Evolutionary conservation across 345 rosid species (phyloP).

Genomic region (Bruguiera sexangula): DNA sequence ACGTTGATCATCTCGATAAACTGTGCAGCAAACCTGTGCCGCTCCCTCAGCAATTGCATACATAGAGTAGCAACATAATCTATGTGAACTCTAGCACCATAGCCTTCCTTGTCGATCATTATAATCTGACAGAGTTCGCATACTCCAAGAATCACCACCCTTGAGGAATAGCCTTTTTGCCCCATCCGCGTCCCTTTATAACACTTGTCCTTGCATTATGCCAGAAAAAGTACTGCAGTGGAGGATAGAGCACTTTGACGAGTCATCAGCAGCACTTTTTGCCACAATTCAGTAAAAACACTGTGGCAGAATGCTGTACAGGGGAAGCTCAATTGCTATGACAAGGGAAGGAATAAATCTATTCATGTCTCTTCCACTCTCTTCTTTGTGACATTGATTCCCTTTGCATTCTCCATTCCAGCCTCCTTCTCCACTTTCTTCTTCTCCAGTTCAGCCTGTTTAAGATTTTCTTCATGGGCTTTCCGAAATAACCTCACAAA

Average conservation of each 20-base stretch:
- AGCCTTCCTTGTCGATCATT: neutral
- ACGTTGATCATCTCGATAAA: conserved; percentile 9
- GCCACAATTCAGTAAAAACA: conserved; percentile 12
- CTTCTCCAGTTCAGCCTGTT: conserved; percentile 85
- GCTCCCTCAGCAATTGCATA: conserved; percentile 3
- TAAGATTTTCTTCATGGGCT: conserved; percentile 91
- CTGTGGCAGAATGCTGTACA: conserved; percentile 19
- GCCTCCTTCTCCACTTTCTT: conserved; percentile 96
- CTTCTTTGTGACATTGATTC: conserved; percentile 50
- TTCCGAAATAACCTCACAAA: conserved; percentile 81
- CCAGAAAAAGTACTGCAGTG: conserved; percentile 5
- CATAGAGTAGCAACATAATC: neutral
- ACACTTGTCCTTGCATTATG: conserved; percentile 14
- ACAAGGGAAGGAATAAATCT: conserved; percentile 10
- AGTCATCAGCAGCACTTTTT: conserved; percentile 19
- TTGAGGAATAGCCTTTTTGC: conserved; percentile 11
- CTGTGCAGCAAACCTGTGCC: conserved; percentile 8
- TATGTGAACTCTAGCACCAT: neutral
- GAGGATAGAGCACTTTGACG: conserved; percentile 13
- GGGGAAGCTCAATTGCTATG: conserved; percentile 19
- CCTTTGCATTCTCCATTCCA: conserved; percentile 84
- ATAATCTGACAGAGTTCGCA: no score
- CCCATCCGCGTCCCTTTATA: conserved; percentile 9
- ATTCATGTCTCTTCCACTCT: conserved; percentile 40
- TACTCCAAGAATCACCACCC: conserved; percentile 19